Conservation (phyloP, 2,329 filamentous ascomycete genomes). For the Clarireedia sp. region DNA sequence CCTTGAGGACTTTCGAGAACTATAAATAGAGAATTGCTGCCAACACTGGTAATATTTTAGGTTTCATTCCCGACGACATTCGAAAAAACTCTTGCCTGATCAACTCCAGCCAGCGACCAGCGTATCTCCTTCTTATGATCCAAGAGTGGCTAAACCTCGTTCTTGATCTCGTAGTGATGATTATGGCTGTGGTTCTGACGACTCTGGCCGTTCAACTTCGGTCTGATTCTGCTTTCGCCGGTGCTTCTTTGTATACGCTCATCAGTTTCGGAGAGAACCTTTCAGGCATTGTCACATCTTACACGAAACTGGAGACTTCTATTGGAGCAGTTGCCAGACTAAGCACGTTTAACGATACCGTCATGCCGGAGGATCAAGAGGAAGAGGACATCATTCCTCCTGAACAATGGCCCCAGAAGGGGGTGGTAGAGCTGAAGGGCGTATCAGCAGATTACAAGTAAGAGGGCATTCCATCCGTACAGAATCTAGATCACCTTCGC, state of each 20-base stretch:
- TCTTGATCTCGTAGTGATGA: conserved; percentile 15
- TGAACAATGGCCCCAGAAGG: conserved; percentile 8
- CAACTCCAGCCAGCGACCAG: conserved; percentile 47
- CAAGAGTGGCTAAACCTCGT: conserved; percentile 49
- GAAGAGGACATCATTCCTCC: conserved; percentile 1
- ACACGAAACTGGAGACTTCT: conserved; percentile 19
- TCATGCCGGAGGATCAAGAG: not conserved
- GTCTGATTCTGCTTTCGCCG: conserved; percentile 18
- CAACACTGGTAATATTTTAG: not conserved
- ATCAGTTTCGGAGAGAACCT: conserved; percentile 18
- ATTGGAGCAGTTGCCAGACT: conserved; percentile 17
- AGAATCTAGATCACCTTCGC: not conserved
- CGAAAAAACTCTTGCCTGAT: conserved; percentile 37
- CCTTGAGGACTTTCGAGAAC: not conserved
- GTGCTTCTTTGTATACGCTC: conserved; percentile 23
- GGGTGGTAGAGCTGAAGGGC: conserved; percentile 10
- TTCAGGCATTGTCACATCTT: conserved; percentile 12
- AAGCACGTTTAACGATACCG: conserved; percentile 11
- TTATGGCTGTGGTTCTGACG: conserved; percentile 26
- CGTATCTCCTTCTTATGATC: conserved; percentile 48
- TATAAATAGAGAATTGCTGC: not conserved
- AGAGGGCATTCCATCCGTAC: not conserved
- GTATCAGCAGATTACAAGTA: conserved; percentile 13
- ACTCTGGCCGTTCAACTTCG: conserved; percentile 22
- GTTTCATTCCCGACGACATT: conserved; percentile 1